These are phyloP conservation scores for Silene uniflora DNA, from an alignment of 148 eudicot species.

Conservation along the genomic window DNA sequence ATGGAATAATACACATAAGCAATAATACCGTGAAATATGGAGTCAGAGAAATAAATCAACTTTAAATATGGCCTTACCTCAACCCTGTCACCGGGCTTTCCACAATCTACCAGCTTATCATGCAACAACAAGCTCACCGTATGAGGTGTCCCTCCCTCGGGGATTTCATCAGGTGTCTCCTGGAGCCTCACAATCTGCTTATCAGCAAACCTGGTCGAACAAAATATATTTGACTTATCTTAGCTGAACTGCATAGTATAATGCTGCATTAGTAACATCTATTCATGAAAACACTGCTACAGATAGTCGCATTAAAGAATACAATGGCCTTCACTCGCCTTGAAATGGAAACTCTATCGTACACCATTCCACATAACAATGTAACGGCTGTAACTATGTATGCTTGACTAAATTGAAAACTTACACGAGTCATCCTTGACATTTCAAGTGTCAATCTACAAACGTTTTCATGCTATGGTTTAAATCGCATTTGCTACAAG, in stretches of 20 bases:
- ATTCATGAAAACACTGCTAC: background rate
- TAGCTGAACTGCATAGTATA: slow-evolving; percentile 11
- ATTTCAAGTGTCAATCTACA: background rate
- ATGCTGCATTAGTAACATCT: background rate
- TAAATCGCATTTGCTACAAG: background rate
- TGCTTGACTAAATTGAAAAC: background rate
- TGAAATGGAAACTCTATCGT: background rate
- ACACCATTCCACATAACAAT: background rate
- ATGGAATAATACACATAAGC: slow-evolving; percentile 8
- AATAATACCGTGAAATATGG: background rate
- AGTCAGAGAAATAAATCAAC: background rate
- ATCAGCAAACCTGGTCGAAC: slow-evolving; percentile 73
- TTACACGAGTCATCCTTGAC: background rate
- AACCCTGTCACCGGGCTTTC: slow-evolving; percentile 95
- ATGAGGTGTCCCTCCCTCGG: slow-evolving; percentile 98
- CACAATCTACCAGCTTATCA: slow-evolving; percentile 90
- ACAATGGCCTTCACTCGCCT: background rate
- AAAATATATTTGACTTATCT: slow-evolving; percentile 11
- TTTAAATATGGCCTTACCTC: slow-evolving; percentile 53
- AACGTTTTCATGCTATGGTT: background rate
- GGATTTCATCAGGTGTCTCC: slow-evolving; percentile 98
- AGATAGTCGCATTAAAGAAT: background rate
- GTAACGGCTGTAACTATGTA: no score
- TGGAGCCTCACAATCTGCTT: slow-evolving; percentile 93
- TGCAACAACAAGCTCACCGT: slow-evolving; percentile 97